phyloP scores from a whole-genome alignment of 371 early-diverging fungal species.

The Actinomortierella ambigua region DNA sequence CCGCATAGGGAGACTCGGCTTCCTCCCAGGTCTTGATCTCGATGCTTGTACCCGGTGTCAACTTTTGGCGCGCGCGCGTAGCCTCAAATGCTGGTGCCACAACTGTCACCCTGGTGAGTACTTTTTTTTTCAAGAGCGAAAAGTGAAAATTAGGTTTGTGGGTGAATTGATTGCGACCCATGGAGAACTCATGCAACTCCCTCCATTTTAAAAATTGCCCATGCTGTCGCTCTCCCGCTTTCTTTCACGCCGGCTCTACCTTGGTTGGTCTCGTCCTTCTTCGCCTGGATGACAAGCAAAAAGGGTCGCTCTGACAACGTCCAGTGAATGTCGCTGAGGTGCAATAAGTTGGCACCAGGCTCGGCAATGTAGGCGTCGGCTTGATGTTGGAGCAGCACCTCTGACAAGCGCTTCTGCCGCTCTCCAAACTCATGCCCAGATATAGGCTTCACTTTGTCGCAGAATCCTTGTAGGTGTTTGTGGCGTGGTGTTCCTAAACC shows the following conservation, averaged over 20 bases:
- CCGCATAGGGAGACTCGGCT: constrained; percentile 54
- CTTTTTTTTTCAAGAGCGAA: constrained; percentile 11
- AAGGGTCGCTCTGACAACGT: constrained; percentile 59
- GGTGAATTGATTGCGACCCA: too few relatives aligned
- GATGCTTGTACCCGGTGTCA: constrained; percentile 24
- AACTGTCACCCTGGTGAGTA: constrained; percentile 46
- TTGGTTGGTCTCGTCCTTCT: constrained; percentile 26
- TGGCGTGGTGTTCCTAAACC: not conserved
- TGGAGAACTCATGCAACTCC: too few relatives aligned
- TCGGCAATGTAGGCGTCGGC: constrained; percentile 57
- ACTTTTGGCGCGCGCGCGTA: constrained; percentile 48
- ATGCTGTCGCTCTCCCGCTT: not conserved
- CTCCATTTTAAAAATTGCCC: too few relatives aligned
- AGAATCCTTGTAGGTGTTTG: constrained; percentile 46
- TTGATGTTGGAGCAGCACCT: constrained; percentile 37
- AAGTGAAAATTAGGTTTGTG: too few relatives aligned
- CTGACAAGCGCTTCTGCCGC: constrained; percentile 52
- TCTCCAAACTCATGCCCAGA: constrained; percentile 51
- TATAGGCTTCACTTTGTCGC: constrained; percentile 49
- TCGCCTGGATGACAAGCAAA: constrained; percentile 48
- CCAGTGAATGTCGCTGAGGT: constrained; percentile 61
- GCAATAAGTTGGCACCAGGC: constrained; percentile 56
- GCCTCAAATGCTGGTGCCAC: constrained; percentile 64
- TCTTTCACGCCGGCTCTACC: constrained; percentile 24
- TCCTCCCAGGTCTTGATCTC: constrained; percentile 55